A percentile compares a stretch with the other conserved stretches of the same genome.
Conservation (phyloP, 805 yeast species). For the Saccharomycopsis fibuligera region DNA sequence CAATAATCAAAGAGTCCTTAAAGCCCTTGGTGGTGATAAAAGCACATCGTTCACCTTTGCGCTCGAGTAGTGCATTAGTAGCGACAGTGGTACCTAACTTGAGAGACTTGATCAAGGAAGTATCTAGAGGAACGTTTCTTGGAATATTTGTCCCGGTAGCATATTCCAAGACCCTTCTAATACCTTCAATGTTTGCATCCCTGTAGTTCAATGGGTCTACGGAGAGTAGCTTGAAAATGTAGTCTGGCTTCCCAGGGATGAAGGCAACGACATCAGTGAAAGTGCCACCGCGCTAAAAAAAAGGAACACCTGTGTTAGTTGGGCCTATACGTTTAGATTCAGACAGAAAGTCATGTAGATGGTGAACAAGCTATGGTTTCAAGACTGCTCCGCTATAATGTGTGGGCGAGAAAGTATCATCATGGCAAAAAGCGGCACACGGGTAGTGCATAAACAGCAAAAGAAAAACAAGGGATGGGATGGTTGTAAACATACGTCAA, state of each 20-base stretch:
- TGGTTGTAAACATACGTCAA: too few species aligned
- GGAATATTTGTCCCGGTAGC: slow-evolving; percentile 51
- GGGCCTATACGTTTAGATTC: too few species aligned
- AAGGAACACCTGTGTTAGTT: too few species aligned
- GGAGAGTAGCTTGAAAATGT: slow-evolving; percentile 71
- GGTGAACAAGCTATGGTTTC: too few species aligned
- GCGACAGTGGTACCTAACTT: slow-evolving; percentile 96
- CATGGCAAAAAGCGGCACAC: too few species aligned
- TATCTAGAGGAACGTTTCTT: slow-evolving; percentile 52
- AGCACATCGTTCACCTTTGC: slow-evolving; percentile 88
- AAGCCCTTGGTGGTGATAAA: slow-evolving; percentile 85
- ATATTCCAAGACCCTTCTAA: slow-evolving; percentile 65
- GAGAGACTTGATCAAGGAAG: slow-evolving; percentile 57
- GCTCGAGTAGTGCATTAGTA: slow-evolving; percentile 86
- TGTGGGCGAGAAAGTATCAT: too few species aligned
- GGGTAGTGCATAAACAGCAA: too few species aligned
- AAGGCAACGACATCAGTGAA: slow-evolving; percentile 71
- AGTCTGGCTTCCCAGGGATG: slow-evolving; percentile 45
- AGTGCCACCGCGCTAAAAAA: slow-evolving; percentile 84
- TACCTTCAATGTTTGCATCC: slow-evolving; percentile 93
- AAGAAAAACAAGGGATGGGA: too few species aligned
- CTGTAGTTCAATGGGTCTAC: slow-evolving; percentile 83
- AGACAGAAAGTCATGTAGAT: too few species aligned
- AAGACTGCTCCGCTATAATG: too few species aligned
- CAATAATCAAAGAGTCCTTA: slow-evolving; percentile 73